Conservation (phyloP, 352 stramenopile genomes). For the Phytophthora nicotianae region DNA sequence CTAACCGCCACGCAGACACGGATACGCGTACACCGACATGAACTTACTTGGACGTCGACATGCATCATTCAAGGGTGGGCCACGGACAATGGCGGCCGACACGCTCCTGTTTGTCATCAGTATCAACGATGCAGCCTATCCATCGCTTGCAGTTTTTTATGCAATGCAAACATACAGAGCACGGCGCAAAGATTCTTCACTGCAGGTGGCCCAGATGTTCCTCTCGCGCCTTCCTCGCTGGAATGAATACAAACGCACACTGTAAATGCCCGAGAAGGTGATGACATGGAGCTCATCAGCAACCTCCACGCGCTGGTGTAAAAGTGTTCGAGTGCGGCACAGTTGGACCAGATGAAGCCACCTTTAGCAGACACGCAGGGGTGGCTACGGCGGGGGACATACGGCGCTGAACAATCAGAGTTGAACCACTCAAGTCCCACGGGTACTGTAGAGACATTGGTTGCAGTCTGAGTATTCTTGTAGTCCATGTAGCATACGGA, state of each 20-base stretch:
- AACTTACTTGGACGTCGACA: neutral
- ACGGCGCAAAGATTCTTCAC: slow-evolving; percentile 26
- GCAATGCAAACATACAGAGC: slow-evolving; percentile 24
- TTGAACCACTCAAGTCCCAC: slow-evolving; percentile 25
- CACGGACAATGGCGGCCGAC: slow-evolving; percentile 1
- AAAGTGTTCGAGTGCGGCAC: neutral
- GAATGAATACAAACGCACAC: slow-evolving; percentile 13
- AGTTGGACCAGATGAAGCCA: slow-evolving; percentile 26
- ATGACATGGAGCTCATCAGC: slow-evolving; percentile 14
- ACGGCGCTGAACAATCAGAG: slow-evolving; percentile 30
- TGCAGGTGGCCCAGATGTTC: slow-evolving; percentile 22
- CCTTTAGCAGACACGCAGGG: slow-evolving; percentile 8
- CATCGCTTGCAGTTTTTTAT: slow-evolving; percentile 12
- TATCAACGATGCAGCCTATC: slow-evolving; percentile 15
- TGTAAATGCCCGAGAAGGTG: slow-evolving; percentile 6
- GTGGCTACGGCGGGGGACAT: slow-evolving; percentile 19
- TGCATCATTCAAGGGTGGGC: neutral
- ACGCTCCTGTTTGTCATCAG: slow-evolving; percentile 21
- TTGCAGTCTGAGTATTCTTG: slow-evolving; percentile 12
- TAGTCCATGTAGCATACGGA: slow-evolving; percentile 17
- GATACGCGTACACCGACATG: neutral
- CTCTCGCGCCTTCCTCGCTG: slow-evolving; percentile 21
- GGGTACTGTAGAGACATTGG: slow-evolving; percentile 23
- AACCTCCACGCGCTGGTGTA: neutral
- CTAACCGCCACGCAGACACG: slow-evolving; percentile 3